A percentile compares a stretch with the other conserved stretches of the same genome.
These are phyloP conservation scores for Hirschfeldia incana DNA, from an alignment of 345 rosid species.

Conservation along the genomic window DNA sequence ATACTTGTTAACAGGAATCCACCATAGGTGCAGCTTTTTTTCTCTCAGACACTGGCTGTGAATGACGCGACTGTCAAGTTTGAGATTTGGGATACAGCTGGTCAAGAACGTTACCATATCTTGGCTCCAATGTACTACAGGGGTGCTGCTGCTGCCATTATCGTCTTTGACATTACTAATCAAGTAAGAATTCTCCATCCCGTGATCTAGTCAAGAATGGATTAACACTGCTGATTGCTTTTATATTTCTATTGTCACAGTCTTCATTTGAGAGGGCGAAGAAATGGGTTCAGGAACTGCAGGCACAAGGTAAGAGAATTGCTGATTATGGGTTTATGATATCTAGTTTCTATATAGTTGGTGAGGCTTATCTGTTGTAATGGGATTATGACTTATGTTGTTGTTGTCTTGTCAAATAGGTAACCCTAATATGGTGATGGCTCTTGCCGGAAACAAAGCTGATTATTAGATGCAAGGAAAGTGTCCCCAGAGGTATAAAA, in stretches of 20 bases:
- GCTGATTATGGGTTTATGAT: no score
- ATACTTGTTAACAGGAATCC: slow-evolving; percentile 47
- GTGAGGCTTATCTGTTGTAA: not conserved
- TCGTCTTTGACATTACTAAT: slow-evolving; percentile 59
- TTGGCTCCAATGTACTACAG: slow-evolving; percentile 74
- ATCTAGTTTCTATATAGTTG: not conserved
- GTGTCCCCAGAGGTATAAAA: slow-evolving; percentile 56
- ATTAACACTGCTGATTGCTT: not conserved
- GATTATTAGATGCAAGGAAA: slow-evolving; percentile 59
- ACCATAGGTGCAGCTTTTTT: slow-evolving; percentile 68
- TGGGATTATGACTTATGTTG: not conserved
- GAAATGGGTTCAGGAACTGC: slow-evolving; percentile 69
- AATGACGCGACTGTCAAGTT: slow-evolving; percentile 60
- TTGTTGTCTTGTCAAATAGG: slow-evolving; percentile 35
- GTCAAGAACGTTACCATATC: slow-evolving; percentile 68
- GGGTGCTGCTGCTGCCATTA: slow-evolving; percentile 65
- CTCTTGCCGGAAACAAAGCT: slow-evolving; percentile 64
- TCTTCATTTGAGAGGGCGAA: slow-evolving; percentile 59
- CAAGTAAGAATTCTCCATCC: slow-evolving; percentile 29
- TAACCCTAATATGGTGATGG: slow-evolving; percentile 57
- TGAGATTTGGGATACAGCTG: slow-evolving; percentile 74
- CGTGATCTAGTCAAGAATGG: not conserved
- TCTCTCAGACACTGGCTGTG: slow-evolving; percentile 59
- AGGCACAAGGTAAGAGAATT: slow-evolving; percentile 51
- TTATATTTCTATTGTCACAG: slow-evolving; percentile 34